Evolutionary conservation across 2,329 filamentous ascomycete species (phyloP), one percentile per base, ranked within the genome.

Genomic region (Fusarium lateritium): DNA sequence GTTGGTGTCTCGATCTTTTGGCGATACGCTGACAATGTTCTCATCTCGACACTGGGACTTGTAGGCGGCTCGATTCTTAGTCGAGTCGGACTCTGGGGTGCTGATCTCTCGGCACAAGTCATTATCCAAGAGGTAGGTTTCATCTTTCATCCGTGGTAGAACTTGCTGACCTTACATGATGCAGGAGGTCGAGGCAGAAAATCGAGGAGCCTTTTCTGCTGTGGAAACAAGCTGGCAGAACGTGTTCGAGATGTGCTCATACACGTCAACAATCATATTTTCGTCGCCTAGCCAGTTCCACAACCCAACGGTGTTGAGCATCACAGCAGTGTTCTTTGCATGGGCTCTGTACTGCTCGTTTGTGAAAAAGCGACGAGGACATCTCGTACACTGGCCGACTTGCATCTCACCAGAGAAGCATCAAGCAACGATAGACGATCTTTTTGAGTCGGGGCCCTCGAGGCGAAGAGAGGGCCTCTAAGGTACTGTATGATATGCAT

Each of bases 141-240:
- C 26, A 14, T 14, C 17, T 11, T 6, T 50, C n/a, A 3, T 21
- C 19, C 42, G 26, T 22, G 9, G 17, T 34, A 22, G 49, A 43
- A 54, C 15, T 47, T 6, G 15, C 55, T 70, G 36, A 65, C 53
- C 28, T 22, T 58, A 19, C 43, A 11, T 40, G 31, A 43, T 26
- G 2, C 38, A 89, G 87, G 84, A 86, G 55, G 83, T 90, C 21
- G 82, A 86, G 40, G 79, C 82, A 17, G 78, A 82, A n/a, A 76
- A 82, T 39, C 86, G 92, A n/a, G 92, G 90, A 2, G 80, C 84
- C 0, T 94, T 94, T 70, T 93, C 91, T 0, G 82, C 90, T 0
- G 85, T 88, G 9, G 92, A 94, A 76, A 85, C 89, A 10, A 85
- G 88, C 0, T 83, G 89, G 39, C 92, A 94, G 75, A 94, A 89